Evolutionary conservation across 2,329 filamentous ascomycete species (phyloP), one percentile per base, ranked within the genome.

Genomic region (Penicillium polonicum): DNA sequence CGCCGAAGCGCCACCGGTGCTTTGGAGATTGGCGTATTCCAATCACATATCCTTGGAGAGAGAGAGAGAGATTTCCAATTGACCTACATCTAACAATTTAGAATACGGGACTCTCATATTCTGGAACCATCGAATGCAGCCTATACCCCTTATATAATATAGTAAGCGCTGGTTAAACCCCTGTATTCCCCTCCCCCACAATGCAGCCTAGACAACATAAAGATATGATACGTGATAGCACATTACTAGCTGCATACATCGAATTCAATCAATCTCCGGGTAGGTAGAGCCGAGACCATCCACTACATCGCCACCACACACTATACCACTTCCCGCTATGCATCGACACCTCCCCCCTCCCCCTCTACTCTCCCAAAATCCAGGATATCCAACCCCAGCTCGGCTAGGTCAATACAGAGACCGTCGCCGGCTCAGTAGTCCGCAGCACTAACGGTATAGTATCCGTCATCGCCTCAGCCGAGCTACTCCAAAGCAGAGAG

Each of bases 401-500:
- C n/a, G 9, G 15, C 41, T 56, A 55, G 27, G 17, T 31, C 13
- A 63, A 19, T 23, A 61, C 54, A 38, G 61, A 59, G 21, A 5
- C 27, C 4, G 59, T 63, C 4, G 61, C 58, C 15, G 61, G 57
- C 42, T 53, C 57, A 19, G 44, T 39, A 13, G 61, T 63, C 23
- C 61, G 48, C 36, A 63, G 36, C 6, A 55, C 57, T n/a, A 63
- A 48, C 36, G 55, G 23, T 13, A 55, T 48, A 36, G 52, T 55
- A 35, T 49, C 55, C 7, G 44, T 46, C 51, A 53, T 56, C 2
- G 29, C 45, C 27, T 57, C 48, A 29, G 55, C 56, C 19, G 55
- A 55, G 19, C 29, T 55, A 44, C 57, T 60, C 61, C 61, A 63
- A 8, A 52, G 54, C 10, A 62, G 35, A 13, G 54, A 52, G 36